Evolutionary conservation across 2,329 filamentous ascomycete genomes (phyloP), one percentile per base, ranked within the genome.

Genomic region (Penicillium sp.): DNA sequence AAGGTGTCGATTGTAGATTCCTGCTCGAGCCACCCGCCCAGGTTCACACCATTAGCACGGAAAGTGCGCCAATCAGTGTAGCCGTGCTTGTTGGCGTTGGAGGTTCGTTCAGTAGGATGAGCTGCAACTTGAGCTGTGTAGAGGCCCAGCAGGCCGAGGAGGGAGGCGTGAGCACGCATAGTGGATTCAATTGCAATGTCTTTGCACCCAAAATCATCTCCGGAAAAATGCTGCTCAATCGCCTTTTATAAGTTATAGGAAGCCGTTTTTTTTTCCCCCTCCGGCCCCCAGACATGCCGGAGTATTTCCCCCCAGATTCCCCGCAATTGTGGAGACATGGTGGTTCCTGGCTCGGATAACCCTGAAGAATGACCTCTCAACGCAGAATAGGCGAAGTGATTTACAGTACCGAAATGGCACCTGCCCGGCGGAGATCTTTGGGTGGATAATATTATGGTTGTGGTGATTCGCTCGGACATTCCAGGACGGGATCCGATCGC

Each of bases 1-100:
- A 35, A 16, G 14, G 53, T 63, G 39, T 69, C 65, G 26, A 70
- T 65, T 14, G 62, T 66, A 24, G 64, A 63, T 54, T 68, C 65
- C 52, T 68, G 64, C 16, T 61, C 62, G 2, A 69, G 62, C 67
- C 63, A 68, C 22, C 66, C 66, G 11, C 66, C 65, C 1, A 68
- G 58, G 31, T 68, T 70, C 26, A 63, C 62, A n/a, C 60, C 63
- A 39, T 64, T 46, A 37, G 56, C 60, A 19, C 61, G 56, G 43
- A 60, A 63, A 29, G 57, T 63, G 16, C 27, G 48, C 64, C 64
- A 68, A 51, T 69, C 56, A 35, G 63, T 45, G 46, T 63, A 67
- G 27, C 19, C 19, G 2, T 21, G n/a, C 19, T 55, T 19, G 19
- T 37, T 39, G 31, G 52, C 7, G 26, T 26, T 31, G 22, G 13